Percentiles rank a stretch among this genome's conserved stretches.
Evolutionary conservation across 306 rosid genomes (phyloP).

Genomic region (Argentina anserina): DNA sequence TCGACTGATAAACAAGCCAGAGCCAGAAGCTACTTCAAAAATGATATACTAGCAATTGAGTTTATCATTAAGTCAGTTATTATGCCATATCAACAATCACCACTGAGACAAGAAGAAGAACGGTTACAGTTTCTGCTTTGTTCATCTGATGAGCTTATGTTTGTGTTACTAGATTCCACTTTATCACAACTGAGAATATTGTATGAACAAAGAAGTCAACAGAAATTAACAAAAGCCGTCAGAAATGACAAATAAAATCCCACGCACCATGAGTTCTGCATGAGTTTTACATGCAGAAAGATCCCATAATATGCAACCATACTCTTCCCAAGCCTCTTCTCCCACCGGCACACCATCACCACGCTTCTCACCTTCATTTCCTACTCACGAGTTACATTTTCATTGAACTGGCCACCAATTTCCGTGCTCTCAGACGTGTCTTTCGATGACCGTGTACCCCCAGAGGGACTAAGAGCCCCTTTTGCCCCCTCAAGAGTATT

Average conservation of each 20-base stretch:
- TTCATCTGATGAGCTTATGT: neutral
- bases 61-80: neutral
- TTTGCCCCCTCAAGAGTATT: conserved; percentile 20
- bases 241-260: conserved; percentile 5
- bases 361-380: conserved; percentile 19
- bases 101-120: neutral
- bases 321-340: conserved; percentile 73
- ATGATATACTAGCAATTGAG: neutral
- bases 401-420: conserved; percentile 34
- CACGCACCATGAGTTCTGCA: conserved; percentile 82
- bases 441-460: neutral
- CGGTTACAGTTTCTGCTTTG: neutral
- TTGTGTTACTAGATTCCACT: neutral
- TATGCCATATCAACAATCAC: neutral
- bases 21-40: neutral
- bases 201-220: neutral
- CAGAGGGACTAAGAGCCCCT: conserved; percentile 21
- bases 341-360: conserved; percentile 18
- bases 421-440: conserved; percentile 42
- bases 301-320: conserved; percentile 90
- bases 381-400: conserved; percentile 27
- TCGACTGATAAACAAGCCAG: neutral
- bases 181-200: neutral
- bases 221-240: neutral
- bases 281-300: conserved; percentile 73